These are phyloP conservation scores for Prunus mongolica DNA, from an alignment of 306 rosid species.

Conservation along the genomic window DNA sequence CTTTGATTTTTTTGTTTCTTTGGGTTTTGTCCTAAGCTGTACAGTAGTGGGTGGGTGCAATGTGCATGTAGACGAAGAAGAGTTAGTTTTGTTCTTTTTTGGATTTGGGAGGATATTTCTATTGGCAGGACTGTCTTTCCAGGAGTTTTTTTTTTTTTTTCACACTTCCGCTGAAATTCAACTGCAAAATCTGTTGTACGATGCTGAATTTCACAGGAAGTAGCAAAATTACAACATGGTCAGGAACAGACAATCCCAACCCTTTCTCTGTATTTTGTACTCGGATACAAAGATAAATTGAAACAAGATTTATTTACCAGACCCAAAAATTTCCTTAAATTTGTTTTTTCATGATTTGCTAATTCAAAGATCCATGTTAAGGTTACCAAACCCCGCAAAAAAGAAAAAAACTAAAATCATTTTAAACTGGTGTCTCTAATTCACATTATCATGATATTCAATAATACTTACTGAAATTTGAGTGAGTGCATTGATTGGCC, in stretches of 20 bases:
- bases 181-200: constrained; percentile 9
- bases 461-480: not conserved
- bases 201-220: constrained; percentile 39
- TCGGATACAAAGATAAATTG: constrained; percentile 15
- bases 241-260: constrained; percentile 13
- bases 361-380: not conserved
- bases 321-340: not conserved
- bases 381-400: not conserved
- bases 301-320: not conserved
- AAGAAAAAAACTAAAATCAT: not conserved
- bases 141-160: constrained; percentile 16
- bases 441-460: not conserved
- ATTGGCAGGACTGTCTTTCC: not conserved
- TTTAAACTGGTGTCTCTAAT: not conserved
- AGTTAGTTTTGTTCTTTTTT: constrained; percentile 2
- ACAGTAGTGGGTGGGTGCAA: constrained; percentile 20
- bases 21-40: constrained; percentile 40
- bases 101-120: not conserved
- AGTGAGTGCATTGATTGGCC: not conserved
- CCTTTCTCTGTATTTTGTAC: constrained; percentile 32
- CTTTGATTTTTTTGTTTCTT: not conserved
- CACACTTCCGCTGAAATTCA: constrained; percentile 34
- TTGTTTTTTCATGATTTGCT: not conserved
- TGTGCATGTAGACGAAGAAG: constrained; percentile 24
- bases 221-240: constrained; percentile 7